These are phyloP conservation scores for Rhizopus stolonifer DNA, from an alignment of 371 early-diverging fungal species.

Conservation along the genomic window DNA sequence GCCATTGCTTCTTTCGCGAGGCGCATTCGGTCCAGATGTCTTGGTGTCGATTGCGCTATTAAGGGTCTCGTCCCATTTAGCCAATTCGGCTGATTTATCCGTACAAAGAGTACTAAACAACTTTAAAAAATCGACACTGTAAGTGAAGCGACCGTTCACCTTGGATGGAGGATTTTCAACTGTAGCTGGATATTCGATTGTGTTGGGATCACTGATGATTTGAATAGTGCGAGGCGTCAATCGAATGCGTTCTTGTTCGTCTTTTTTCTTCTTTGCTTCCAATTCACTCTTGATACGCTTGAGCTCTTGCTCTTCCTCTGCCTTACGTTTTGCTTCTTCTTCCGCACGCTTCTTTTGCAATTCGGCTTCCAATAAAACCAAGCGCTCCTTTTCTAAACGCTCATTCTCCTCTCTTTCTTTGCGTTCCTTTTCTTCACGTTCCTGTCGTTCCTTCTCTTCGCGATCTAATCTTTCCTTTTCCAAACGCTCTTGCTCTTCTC, in stretches of 20 bases:
- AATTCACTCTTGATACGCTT: slow-evolving; percentile 20
- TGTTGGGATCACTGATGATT: slow-evolving; percentile 17
- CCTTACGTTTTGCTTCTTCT: slow-evolving; percentile 16
- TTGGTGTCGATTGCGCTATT: not conserved
- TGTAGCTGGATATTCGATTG: slow-evolving; percentile 32
- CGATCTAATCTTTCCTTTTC: slow-evolving; percentile 33
- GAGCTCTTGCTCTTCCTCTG: slow-evolving; percentile 20
- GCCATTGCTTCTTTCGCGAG: slow-evolving; percentile 44
- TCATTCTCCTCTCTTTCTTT: slow-evolving; percentile 25
- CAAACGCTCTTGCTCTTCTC: slow-evolving; percentile 23
- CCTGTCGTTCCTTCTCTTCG: slow-evolving; percentile 18
- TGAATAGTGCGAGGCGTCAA: slow-evolving; percentile 2
- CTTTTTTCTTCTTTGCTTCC: slow-evolving; percentile 40
- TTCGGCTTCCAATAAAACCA: not conserved
- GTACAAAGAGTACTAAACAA: slow-evolving; percentile 70
- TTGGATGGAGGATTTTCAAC: slow-evolving; percentile 41
- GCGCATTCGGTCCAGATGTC: not conserved
- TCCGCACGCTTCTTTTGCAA: slow-evolving; percentile 19
- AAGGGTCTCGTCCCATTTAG: not conserved
- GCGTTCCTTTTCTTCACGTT: slow-evolving; percentile 23
- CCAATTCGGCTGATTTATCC: slow-evolving; percentile 64
- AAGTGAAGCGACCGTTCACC: slow-evolving; percentile 51
- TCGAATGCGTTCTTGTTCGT: slow-evolving; percentile 35
- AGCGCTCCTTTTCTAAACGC: slow-evolving; percentile 26
- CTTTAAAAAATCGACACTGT: slow-evolving; percentile 75